Percentiles rank a stretch among this genome's conserved stretches.
Conservation (phyloP, 768 basidiomycete species). For the Clavulina sp. region DNA sequence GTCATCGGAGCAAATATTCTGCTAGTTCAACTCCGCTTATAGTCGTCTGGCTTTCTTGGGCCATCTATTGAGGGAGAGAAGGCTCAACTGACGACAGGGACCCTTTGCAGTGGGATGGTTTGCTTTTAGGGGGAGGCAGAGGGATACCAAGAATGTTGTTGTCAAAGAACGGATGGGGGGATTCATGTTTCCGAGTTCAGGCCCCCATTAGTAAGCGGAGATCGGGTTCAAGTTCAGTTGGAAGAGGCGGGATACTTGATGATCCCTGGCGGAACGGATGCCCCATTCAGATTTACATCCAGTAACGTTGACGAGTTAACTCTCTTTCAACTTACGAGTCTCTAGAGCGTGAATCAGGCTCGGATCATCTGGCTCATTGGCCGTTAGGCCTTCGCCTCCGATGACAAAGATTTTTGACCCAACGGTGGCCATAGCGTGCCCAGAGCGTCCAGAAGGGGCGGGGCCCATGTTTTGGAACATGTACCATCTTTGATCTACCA, state of each 20-base stretch:
- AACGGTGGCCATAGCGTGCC: slow-evolving; percentile 91
- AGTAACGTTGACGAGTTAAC: not conserved
- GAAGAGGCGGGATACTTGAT: slow-evolving; percentile 61
- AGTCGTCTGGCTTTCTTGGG: slow-evolving; percentile 3
- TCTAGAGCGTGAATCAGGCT: slow-evolving; percentile 79
- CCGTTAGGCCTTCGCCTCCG: slow-evolving; percentile 78
- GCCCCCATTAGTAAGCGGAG: no score
- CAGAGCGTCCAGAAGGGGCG: slow-evolving; percentile 76
- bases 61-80: slow-evolving; percentile 12
- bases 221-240: no score
- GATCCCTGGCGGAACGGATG: slow-evolving; percentile 38
- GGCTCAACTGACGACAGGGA: not conserved
- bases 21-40: not conserved
- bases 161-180: no score
- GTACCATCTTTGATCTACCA: slow-evolving; percentile 87
- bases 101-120: no score
- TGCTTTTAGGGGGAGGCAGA: slow-evolving; percentile 9
- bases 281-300: not conserved
- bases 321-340: slow-evolving; percentile 48
- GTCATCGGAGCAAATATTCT: no score
- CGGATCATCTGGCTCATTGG: slow-evolving; percentile 59
- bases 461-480: slow-evolving; percentile 99
- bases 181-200: no score
- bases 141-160: no score
- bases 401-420: slow-evolving; percentile 80